Evolutionary conservation across 2,329 filamentous ascomycete species (phyloP), one percentile per base, ranked within the genome.

Genomic region (Alternaria gansuensis): DNA sequence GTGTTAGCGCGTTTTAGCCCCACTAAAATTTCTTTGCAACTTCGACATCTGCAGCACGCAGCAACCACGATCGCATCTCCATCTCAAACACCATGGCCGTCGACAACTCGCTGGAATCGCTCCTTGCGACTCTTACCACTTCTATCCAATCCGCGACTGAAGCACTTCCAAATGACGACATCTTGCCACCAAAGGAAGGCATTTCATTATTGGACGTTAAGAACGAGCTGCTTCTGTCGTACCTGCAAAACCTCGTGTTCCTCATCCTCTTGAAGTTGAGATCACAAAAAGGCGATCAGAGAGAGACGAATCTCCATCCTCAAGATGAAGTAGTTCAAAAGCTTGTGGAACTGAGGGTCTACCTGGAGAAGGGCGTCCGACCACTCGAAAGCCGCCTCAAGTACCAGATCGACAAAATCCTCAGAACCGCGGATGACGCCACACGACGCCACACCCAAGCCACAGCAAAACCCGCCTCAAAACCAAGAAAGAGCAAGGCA

Each of bases 171-270:
- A 85, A 86, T 48, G 75, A 87, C 17, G 77, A 82, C 13, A 85
- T 96, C 59, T 81, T 90, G 48, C 87, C 91, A n/a, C 89, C 91
- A 1, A 84, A 89, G 64, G 88, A 97, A 70, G 94, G 95, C 73
- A 95, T 99, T 58, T 97, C 95, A 0, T 87, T 99, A 1, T 88
- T 99, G 71, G 93, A 98, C 75, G 88, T 92, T 65, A 99, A 99
- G 81, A 98, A 96, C 79, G 95, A 99, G 75, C 85, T 99, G n/a
- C 88, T 99, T 17, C 88, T 99, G 37, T 94, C 94, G 4, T 99
- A 99, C 78, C 84, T 99, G 0, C 94, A 99, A 72, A 96, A 97
- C 71, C 87, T 98, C 4, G 91, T 95, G 43, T 96, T 96, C 68
- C 82, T 97, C 39, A 90, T 96, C 43, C 82, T 97, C 2, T 79